Evolutionary conservation across 108 stramenopile species (phyloP), one percentile per base, ranked within the genome.

Genomic region (Poteriospumella lacustris): DNA sequence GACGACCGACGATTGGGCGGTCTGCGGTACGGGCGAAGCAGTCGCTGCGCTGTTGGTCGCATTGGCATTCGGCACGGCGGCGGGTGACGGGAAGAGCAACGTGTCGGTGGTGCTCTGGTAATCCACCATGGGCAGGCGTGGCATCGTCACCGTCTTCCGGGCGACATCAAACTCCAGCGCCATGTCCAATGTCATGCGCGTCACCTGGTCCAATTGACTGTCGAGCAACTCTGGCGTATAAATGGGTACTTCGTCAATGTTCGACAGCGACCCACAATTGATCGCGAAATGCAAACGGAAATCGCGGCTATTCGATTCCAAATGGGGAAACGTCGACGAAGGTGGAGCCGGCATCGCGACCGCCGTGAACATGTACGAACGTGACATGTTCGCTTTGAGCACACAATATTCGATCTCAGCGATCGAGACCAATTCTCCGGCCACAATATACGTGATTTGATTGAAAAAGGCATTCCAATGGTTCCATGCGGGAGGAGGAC

Each of bases 331-430:
- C 0, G 86, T 83, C 70, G 60, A 3, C 3, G 9, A 33, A 31
- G 60, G 60, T 33, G 31, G 33, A 64, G 60, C n/a, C n/a, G n/a
- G n/a, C n/a, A n/a, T n/a, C n/a, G n/a, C 24, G 9, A 64, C 31
- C 5, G 33, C 29, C 60, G 31, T 12, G 24, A 64, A 24, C 31
- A 33, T 34, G 9, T 26, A 64, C 3, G 60, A 5, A 12, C 60
- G 3, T 5, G 60, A 3, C 60, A 64, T 64, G 5, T 24, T 24
- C 3, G 60, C 60, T 64, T 34, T 84, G 36, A 91, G 84, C 0
- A 95, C 89, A 75, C 90, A 93, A 58, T 90, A 86, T 59, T 94
- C 91, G 28, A 96, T 85, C 79, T 96, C 96, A n/a, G 93, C 88
- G 38, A 96, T 81, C 26, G 93, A 94, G 81, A 96, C 94, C 0